Conservation (phyloP, 208 protist species). For the Sergeia podlipaevii region DNA sequence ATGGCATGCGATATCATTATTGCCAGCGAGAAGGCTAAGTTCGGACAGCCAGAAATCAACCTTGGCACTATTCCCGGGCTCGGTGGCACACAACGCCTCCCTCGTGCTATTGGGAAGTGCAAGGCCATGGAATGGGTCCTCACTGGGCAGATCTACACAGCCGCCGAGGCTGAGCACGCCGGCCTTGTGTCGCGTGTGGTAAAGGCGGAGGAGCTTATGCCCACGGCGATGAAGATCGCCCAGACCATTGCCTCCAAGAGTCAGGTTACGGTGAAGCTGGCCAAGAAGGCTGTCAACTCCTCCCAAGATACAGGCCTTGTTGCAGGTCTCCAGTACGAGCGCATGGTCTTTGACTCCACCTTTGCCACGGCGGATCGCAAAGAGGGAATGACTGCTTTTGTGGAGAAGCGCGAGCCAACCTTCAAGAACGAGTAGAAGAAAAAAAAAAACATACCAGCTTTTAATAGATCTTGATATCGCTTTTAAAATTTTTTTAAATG, state of each 20-base stretch:
- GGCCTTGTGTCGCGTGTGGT: constrained; percentile 87
- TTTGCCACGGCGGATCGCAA: constrained; percentile 91
- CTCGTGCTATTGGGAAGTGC: constrained; percentile 86
- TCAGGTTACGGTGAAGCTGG: constrained; percentile 81
- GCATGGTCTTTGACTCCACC: constrained; percentile 81
- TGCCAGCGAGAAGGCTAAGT: constrained; percentile 74
- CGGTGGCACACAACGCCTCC: constrained; percentile 91
- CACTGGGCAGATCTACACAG: constrained; percentile 79
- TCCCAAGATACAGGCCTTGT: constrained; percentile 73
- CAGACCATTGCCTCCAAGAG: constrained; percentile 68
- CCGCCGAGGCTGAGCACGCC: constrained; percentile 65
- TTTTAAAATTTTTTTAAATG: constrained; percentile 37
- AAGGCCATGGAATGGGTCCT: constrained; percentile 94
- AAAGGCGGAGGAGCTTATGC: constrained; percentile 67
- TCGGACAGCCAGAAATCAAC: constrained; percentile 92
- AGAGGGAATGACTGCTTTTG: constrained; percentile 92
- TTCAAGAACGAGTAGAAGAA: constrained; percentile 83
- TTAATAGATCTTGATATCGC: constrained; percentile 43
- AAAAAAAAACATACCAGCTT: constrained; percentile 18
- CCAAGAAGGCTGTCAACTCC: constrained; percentile 87
- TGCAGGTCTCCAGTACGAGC: constrained; percentile 83
- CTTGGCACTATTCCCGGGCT: constrained; percentile 93
- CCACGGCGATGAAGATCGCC: constrained; percentile 53
- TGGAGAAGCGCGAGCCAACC: constrained; percentile 85
- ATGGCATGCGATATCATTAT: constrained; percentile 91